These are phyloP conservation scores for Hypoxylon sp. DNA, from an alignment of 2,329 filamentous ascomycete species.

Conservation along the genomic window DNA sequence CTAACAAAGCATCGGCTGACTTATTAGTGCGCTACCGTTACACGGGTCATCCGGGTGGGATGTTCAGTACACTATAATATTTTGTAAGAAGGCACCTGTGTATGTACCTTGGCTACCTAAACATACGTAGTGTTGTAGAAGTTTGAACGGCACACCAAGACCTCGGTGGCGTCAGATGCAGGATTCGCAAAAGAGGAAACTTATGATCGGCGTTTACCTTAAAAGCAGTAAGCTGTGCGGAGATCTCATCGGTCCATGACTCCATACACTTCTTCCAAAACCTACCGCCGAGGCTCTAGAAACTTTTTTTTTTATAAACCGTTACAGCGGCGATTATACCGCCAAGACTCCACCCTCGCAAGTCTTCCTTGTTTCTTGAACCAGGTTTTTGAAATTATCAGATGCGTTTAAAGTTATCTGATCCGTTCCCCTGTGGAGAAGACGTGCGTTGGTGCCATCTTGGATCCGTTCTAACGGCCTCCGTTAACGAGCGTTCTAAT, in stretches of 20 bases:
- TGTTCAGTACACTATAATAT: background rate
- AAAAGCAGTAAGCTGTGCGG: slow-evolving; percentile 32
- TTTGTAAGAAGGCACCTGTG: background rate
- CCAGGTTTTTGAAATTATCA: slow-evolving; percentile 47
- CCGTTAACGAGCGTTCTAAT: slow-evolving; percentile 34
- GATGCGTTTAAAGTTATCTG: slow-evolving; percentile 55
- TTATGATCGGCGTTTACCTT: slow-evolving; percentile 16
- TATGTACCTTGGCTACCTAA: background rate
- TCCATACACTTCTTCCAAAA: slow-evolving; percentile 20
- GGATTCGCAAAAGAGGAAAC: slow-evolving; percentile 6
- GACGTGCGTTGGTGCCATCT: slow-evolving; percentile 36
- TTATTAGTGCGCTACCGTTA: slow-evolving; percentile 4
- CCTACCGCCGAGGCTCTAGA: slow-evolving; percentile 23
- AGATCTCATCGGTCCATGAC: slow-evolving; percentile 16
- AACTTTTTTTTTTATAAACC: background rate
- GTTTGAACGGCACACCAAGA: slow-evolving; percentile 15
- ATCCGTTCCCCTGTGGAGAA: slow-evolving; percentile 49
- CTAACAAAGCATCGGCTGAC: background rate
- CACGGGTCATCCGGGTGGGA: slow-evolving; percentile 4
- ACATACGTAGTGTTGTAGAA: background rate
- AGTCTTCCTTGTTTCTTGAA: slow-evolving; percentile 26
- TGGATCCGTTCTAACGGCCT: slow-evolving; percentile 46
- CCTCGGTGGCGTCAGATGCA: slow-evolving; percentile 10
- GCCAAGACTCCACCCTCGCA: slow-evolving; percentile 29
- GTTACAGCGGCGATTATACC: slow-evolving; percentile 28